Evolutionary conservation across 78 protist genomes (phyloP).

Genomic region (Trichosphaerium sp.): DNA sequence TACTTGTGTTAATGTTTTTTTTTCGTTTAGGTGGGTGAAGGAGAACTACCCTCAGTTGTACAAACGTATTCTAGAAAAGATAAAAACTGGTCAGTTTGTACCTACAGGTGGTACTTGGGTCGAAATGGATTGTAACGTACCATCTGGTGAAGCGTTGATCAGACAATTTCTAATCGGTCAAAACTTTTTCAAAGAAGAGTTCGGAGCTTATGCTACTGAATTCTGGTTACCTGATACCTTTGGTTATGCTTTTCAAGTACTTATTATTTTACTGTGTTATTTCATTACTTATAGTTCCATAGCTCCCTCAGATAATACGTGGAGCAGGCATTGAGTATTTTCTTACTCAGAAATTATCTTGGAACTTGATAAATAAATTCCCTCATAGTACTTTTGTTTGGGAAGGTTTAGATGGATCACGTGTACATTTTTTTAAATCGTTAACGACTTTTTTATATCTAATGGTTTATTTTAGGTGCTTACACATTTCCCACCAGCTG

Average conservation of each 20-base stretch:
- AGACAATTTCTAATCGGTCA: slow-evolving; percentile 70
- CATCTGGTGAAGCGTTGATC: slow-evolving; percentile 65
- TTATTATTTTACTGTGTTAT: background rate
- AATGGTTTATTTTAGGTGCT: slow-evolving; percentile 2
- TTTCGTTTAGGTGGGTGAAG: slow-evolving; percentile 4
- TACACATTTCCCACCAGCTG: slow-evolving; percentile 73
- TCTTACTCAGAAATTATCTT: slow-evolving; percentile 67
- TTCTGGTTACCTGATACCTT: slow-evolving; percentile 77
- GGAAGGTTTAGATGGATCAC: slow-evolving; percentile 74
- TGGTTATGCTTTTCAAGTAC: background rate
- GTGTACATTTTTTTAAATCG: background rate
- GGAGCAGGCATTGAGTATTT: slow-evolving; percentile 49
- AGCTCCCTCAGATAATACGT: slow-evolving; percentile 63
- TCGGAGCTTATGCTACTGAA: slow-evolving; percentile 31
- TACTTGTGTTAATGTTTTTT: background rate
- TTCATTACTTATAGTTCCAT: background rate
- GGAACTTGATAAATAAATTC: slow-evolving; percentile 47
- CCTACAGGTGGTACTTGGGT: slow-evolving; percentile 71
- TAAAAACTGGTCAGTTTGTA: slow-evolving; percentile 19
- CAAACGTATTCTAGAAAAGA: slow-evolving; percentile 18
- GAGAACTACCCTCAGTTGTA: slow-evolving; percentile 47
- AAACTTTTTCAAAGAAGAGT: slow-evolving; percentile 37
- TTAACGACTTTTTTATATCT: background rate
- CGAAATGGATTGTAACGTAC: slow-evolving; percentile 77
- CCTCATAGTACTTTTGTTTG: background rate